Percentiles rank a stretch among this genome's conserved stretches.
Evolutionary conservation across 805 yeast species (phyloP).

Genomic region (Barnettozyma californica): DNA sequence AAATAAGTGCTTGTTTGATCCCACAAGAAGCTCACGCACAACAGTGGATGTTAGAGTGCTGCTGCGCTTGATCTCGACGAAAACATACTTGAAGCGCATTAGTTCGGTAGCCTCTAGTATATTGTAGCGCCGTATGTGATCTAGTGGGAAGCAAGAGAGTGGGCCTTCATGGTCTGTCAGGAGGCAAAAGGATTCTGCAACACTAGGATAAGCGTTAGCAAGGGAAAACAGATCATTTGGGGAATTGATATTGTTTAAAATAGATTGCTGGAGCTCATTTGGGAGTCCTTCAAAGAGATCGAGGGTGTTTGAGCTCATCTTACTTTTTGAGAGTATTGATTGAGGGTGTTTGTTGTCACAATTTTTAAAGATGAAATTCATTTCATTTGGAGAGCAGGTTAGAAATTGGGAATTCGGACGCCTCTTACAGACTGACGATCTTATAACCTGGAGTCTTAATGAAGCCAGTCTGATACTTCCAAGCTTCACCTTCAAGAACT

Average conservation of each 20-base stretch:
- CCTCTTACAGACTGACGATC: background rate
- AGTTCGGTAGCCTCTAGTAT: background rate
- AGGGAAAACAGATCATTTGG: background rate
- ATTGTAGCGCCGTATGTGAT: background rate
- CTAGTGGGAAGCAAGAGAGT: background rate
- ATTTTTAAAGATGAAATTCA: background rate
- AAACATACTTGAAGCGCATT: background rate
- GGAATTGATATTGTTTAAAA: background rate
- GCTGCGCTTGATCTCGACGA: background rate
- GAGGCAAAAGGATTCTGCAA: background rate
- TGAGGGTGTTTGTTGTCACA: background rate
- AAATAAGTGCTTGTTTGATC: background rate
- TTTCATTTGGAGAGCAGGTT: no score
- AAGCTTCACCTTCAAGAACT: no score
- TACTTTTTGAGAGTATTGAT: background rate
- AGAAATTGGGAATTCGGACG: no score
- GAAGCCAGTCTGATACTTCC: no score
- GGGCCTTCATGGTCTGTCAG: background rate
- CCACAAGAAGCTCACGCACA: background rate
- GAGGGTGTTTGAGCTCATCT: background rate
- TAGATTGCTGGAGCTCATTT: background rate
- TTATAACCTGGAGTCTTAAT: no score
- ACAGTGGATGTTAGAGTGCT: no score
- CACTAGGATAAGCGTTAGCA: background rate
- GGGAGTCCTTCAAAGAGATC: background rate